These are phyloP conservation scores for Prosopis cineraria DNA, from an alignment of 306 rosid species.

Conservation along the genomic window DNA sequence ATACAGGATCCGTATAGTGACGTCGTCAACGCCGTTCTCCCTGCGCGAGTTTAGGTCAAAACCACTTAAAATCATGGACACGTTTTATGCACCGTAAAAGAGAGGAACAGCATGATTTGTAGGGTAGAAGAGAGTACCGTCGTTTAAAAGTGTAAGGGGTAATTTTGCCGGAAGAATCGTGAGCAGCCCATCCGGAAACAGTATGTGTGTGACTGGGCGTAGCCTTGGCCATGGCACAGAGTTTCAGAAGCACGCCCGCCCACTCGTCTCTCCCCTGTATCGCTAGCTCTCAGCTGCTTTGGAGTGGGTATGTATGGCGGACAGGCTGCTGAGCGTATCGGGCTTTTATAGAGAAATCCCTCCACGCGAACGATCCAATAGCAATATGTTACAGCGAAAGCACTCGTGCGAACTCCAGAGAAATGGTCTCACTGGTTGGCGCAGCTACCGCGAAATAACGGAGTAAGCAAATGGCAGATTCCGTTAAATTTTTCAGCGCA, in stretches of 20 bases:
- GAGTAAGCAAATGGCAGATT: not conserved
- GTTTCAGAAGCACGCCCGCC: not conserved
- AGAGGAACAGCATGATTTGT: too few species aligned
- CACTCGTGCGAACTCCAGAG: too few species aligned
- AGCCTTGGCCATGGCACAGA: conserved; percentile 49
- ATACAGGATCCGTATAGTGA: conserved; percentile 57
- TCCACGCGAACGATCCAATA: too few species aligned
- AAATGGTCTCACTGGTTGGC: too few species aligned
- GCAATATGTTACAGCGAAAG: not conserved
- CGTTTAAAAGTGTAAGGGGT: conserved; percentile 67
- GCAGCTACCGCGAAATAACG: not conserved
- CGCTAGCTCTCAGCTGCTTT: too few species aligned
- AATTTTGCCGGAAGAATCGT: conserved; percentile 70
- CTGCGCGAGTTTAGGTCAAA: conserved; percentile 37
- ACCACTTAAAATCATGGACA: not conserved
- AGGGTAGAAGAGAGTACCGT: conserved; percentile 37
- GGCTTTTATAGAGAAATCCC: not conserved
- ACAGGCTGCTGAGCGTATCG: not conserved
- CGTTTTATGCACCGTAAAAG: not conserved
- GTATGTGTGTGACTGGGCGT: conserved; percentile 71
- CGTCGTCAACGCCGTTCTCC: conserved; percentile 66
- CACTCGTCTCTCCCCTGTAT: not conserved
- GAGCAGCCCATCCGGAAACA: conserved; percentile 90
- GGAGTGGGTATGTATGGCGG: not conserved
- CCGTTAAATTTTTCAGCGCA: not conserved